Evolutionary conservation across 371 early-diverging fungal species (phyloP).

Genomic region (Blyttiomyces sp.): DNA sequence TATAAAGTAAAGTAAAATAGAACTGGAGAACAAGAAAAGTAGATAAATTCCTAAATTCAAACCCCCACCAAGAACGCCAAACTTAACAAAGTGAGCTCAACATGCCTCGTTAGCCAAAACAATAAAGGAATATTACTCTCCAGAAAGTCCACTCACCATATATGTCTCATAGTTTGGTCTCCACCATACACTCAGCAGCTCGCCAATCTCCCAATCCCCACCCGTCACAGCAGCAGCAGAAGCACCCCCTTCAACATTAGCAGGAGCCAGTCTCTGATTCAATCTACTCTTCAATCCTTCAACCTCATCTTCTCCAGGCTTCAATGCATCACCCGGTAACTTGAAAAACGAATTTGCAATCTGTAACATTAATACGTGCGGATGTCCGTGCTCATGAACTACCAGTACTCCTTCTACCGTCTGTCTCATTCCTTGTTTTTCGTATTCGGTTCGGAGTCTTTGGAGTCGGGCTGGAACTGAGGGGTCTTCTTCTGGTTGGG

Average conservation of each 20-base stretch:
- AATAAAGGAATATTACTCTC: slow-evolving; percentile 5
- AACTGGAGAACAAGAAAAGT: not conserved
- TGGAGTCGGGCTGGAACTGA: slow-evolving; percentile 63
- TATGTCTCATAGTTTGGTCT: slow-evolving; percentile 74
- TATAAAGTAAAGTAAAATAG: too few species aligned
- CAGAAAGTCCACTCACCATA: slow-evolving; percentile 51
- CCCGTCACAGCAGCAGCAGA: not conserved
- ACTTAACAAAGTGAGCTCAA: too few species aligned
- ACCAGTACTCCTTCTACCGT: slow-evolving; percentile 75
- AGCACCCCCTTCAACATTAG: slow-evolving; percentile 15
- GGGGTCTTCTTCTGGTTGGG: slow-evolving; percentile 73
- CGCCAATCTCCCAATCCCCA: slow-evolving; percentile 74
- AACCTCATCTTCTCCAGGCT: slow-evolving; percentile 68
- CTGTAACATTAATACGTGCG: slow-evolving; percentile 76
- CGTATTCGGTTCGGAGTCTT: slow-evolving; percentile 65
- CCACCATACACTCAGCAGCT: slow-evolving; percentile 73
- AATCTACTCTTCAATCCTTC: slow-evolving; percentile 65
- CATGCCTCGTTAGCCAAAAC: not conserved
- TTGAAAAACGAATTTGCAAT: slow-evolving; percentile 74
- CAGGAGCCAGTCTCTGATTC: slow-evolving; percentile 49
- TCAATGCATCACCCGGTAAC: slow-evolving; percentile 70
- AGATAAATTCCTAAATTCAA: not conserved
- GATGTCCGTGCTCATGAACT: slow-evolving; percentile 79
- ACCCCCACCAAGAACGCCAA: too few species aligned
- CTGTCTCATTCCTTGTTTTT: slow-evolving; percentile 61